phyloP scores from a whole-genome alignment of 1,139 yeast species.

The Geotrichum histeridarum region DNA sequence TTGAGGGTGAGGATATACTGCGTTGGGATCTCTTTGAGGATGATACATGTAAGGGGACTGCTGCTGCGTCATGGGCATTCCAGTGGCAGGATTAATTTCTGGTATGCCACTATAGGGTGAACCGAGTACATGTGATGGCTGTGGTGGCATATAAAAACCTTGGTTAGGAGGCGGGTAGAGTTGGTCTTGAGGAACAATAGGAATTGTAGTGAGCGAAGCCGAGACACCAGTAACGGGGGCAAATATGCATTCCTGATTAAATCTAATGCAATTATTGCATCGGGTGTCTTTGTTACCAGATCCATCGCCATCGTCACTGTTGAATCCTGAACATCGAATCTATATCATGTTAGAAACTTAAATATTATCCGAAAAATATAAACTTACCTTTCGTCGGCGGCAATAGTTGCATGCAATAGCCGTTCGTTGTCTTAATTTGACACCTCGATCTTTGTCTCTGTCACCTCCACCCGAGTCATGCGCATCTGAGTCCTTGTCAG shows the following conservation, averaged over 20 bases:
- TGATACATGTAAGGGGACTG: slow-evolving; percentile 16
- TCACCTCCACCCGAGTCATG: slow-evolving; percentile 3
- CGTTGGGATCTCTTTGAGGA: slow-evolving; percentile 1
- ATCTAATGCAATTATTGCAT: slow-evolving; percentile 35
- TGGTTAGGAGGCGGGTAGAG: slow-evolving; percentile 13
- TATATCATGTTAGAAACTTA: slow-evolving; percentile 10
- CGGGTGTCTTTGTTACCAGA: slow-evolving; percentile 29
- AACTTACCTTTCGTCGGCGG: slow-evolving; percentile 31
- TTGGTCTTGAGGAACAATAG: slow-evolving; percentile 17
- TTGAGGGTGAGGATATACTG: slow-evolving; percentile 1
- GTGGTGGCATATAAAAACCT: slow-evolving; percentile 10
- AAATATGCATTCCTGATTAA: slow-evolving; percentile 36
- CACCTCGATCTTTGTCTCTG: slow-evolving; percentile 6
- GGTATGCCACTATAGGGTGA: neutral
- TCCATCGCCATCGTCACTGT: slow-evolving; percentile 30
- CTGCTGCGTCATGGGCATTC: slow-evolving; percentile 8
- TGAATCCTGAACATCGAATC: slow-evolving; percentile 37
- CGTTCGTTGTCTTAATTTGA: slow-evolving; percentile 28
- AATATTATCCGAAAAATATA: neutral
- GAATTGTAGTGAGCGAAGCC: slow-evolving; percentile 26
- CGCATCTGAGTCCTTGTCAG: neutral
- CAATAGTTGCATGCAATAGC: slow-evolving; percentile 36
- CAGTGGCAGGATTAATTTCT: slow-evolving; percentile 5
- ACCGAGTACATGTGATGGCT: slow-evolving; percentile 6
- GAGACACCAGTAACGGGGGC: slow-evolving; percentile 36